These are phyloP conservation scores for Acer negundo DNA, from an alignment of 345 rosid species.

Conservation along the genomic window DNA sequence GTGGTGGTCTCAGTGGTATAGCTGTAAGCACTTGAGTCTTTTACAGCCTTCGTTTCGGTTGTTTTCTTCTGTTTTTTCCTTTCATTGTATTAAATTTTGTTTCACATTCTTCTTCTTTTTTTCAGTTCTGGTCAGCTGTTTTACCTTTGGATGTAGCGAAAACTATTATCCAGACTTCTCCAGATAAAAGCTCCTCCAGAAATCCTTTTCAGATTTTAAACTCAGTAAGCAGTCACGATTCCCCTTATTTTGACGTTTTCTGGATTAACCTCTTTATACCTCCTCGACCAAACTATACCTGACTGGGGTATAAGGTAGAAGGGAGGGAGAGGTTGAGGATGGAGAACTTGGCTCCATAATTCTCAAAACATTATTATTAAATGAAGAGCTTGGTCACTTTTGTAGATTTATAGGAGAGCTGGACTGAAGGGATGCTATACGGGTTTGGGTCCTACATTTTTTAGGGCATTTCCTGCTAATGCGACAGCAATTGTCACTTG, in stretches of 20 bases:
- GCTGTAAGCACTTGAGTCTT: slow-evolving; percentile 59
- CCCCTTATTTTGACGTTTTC: slow-evolving; percentile 15
- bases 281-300: not conserved
- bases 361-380: not conserved
- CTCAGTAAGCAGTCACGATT: slow-evolving; percentile 46
- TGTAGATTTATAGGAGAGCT: slow-evolving; percentile 70
- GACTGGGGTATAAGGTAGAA: not conserved
- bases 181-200: slow-evolving; percentile 53
- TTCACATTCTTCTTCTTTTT: slow-evolving; percentile 13
- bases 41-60: not conserved
- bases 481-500: slow-evolving; percentile 95
- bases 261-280: not conserved
- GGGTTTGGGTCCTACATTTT: slow-evolving; percentile 84
- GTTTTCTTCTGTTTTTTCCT: slow-evolving; percentile 8
- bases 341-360: not conserved
- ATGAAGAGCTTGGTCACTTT: slow-evolving; percentile 9
- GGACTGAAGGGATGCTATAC: slow-evolving; percentile 88
- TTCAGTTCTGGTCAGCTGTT: slow-evolving; percentile 80
- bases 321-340: not conserved
- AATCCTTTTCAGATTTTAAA: slow-evolving; percentile 76
- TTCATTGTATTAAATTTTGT: slow-evolving; percentile 1
- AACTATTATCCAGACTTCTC: slow-evolving; percentile 84
- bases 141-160: slow-evolving; percentile 90
- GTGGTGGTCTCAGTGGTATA: slow-evolving; percentile 92
- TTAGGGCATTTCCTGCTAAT: slow-evolving; percentile 94